Percentiles rank a stretch among this genome's conserved stretches.
phyloP scores from a whole-genome alignment of 176 grass and related monocot species.

The Cenchrus americanus region DNA sequence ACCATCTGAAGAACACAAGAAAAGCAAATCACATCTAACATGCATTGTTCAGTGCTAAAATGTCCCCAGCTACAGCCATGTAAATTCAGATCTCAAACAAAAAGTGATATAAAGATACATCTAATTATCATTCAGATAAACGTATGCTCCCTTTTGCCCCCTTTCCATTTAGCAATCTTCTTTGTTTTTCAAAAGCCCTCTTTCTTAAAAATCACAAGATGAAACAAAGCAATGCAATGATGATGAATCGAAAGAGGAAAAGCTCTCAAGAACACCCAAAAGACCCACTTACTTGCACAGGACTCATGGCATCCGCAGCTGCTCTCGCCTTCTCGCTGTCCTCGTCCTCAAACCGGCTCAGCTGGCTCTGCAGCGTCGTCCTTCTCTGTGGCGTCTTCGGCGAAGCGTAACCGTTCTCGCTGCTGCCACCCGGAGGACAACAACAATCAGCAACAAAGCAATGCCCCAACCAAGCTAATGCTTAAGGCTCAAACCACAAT shows the following conservation, averaged over 20 bases:
- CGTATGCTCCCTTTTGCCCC: constrained; percentile 23
- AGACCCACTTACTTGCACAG: constrained; percentile 60
- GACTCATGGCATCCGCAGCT: constrained; percentile 51
- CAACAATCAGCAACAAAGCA: constrained; percentile 32
- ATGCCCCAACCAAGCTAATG: constrained; percentile 31
- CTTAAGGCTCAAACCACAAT: constrained; percentile 29
- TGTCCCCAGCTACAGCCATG: constrained; percentile 11
- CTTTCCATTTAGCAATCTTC: constrained; percentile 44
- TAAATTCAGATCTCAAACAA: constrained; percentile 47
- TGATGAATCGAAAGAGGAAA: constrained; percentile 34
- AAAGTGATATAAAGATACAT: constrained; percentile 17
- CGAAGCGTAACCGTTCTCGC: constrained; percentile 45
- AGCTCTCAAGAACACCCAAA: constrained; percentile 28
- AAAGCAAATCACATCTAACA: background rate
- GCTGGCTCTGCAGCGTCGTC: constrained; percentile 69
- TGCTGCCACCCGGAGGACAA: constrained; percentile 39
- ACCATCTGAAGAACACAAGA: constrained; percentile 14
- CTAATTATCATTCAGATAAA: constrained; percentile 40
- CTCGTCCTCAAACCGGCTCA: constrained; percentile 70
- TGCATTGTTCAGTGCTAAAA: constrained; percentile 28
- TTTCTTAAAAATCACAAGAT: constrained; percentile 55
- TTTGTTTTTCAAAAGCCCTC: constrained; percentile 47
- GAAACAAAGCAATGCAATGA: constrained; percentile 48
- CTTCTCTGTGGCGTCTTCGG: constrained; percentile 44
- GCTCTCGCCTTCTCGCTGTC: constrained; percentile 52